A percentile compares a stretch with the other conserved stretches of the same genome.
Evolutionary conservation across 2,329 filamentous ascomycete genomes (phyloP).

Genomic region (Chaetomium sp.): DNA sequence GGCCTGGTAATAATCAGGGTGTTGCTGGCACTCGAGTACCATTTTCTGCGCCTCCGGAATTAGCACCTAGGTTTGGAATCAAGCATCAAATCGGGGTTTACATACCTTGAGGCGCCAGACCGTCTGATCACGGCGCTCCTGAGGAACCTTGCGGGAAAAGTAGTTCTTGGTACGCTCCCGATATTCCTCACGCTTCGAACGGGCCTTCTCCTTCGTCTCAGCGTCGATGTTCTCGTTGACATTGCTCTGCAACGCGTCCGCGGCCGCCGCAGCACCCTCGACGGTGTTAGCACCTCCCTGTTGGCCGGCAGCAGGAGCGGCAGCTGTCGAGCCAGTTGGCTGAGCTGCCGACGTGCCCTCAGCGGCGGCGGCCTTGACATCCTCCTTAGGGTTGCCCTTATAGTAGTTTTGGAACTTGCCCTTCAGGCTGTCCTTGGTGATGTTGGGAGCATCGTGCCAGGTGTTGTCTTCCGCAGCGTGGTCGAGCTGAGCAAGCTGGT

Average conservation of each 20-base stretch:
- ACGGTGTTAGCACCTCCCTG: conserved; percentile 42
- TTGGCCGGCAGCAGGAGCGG: conserved; percentile 20
- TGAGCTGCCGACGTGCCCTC: conserved; percentile 53
- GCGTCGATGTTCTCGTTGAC: conserved; percentile 58
- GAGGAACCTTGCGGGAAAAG: conserved; percentile 76
- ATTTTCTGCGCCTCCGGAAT: conserved; percentile 61
- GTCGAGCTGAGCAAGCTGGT: conserved; percentile 72
- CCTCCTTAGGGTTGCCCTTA: conserved; percentile 47
- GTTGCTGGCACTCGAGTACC: conserved; percentile 91
- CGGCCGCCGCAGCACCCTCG: conserved; percentile 39
- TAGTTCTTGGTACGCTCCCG: conserved; percentile 57
- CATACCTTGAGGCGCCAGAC: conserved; percentile 72
- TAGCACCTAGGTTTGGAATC: conserved; percentile 18
- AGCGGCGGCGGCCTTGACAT: conserved; percentile 53
- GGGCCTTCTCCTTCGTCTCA: conserved; percentile 47
- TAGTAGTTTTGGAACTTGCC: conserved; percentile 60
- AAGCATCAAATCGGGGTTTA: background rate
- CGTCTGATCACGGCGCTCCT: conserved; percentile 87
- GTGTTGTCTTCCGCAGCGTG: conserved; percentile 81
- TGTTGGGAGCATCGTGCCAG: conserved; percentile 81
- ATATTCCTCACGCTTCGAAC: conserved; percentile 36
- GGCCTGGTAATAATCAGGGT: conserved; percentile 88
- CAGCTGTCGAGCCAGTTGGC: conserved; percentile 47
- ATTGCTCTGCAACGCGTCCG: conserved; percentile 45
- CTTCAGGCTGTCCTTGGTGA: conserved; percentile 64